A percentile compares a stretch with the other conserved stretches of the same genome.
Conservation (phyloP, 2,329 filamentous ascomycete genomes). For the Kalaharituber pfeilii region DNA sequence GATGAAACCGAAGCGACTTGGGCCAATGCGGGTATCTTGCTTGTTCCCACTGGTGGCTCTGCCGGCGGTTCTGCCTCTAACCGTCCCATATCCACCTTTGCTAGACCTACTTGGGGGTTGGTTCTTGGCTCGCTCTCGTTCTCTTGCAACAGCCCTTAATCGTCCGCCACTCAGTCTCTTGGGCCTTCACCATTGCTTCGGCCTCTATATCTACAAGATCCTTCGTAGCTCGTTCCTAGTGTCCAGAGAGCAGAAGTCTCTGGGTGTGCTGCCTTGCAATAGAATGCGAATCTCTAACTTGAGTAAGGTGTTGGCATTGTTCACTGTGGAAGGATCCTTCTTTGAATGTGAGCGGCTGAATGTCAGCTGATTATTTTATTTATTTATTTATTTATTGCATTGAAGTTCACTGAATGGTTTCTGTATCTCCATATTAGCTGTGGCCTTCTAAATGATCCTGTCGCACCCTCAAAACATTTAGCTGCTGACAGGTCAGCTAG, state of each 20-base stretch:
- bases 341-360: not conserved
- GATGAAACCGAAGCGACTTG: too few relatives aligned
- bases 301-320: constrained; percentile 71
- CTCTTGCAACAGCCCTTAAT: too few relatives aligned
- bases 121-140: constrained; percentile 52
- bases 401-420: too few relatives aligned
- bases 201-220: constrained; percentile 76
- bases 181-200: constrained; percentile 54
- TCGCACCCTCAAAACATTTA: constrained; percentile 73
- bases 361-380: not conserved
- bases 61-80: too few relatives aligned
- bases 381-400: too few relatives aligned
- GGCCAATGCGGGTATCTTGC: too few relatives aligned
- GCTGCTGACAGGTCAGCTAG: constrained; percentile 63
- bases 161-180: constrained; percentile 58
- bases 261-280: constrained; percentile 93
- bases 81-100: too few relatives aligned
- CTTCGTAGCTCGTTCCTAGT: constrained; percentile 75
- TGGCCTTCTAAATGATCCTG: constrained; percentile 55
- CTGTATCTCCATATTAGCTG: constrained; percentile 56
- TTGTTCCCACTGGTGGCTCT: too few relatives aligned
- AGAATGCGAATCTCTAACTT: constrained; percentile 94
- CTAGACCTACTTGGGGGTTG: constrained; percentile 14
- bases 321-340: constrained; percentile 68
- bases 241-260: constrained; percentile 68